Evolutionary conservation across 2,329 filamentous ascomycete species (phyloP).

Genomic region (Apiospora malaysiana): DNA sequence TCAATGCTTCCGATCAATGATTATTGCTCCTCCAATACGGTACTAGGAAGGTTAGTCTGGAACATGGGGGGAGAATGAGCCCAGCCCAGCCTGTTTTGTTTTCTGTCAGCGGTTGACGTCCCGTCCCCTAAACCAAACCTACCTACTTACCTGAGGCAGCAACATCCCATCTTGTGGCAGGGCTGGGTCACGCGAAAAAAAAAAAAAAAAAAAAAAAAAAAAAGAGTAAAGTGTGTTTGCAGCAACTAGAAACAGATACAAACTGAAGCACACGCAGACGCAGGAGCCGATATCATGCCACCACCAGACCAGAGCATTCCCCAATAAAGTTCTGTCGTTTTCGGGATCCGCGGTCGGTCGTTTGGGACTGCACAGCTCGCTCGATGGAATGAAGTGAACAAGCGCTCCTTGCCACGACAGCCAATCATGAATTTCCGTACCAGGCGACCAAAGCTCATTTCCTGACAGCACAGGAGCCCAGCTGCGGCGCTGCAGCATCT

Average conservation of each 20-base stretch:
- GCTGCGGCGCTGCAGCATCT: neutral
- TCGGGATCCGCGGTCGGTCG: constrained; percentile 15
- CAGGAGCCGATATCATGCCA: neutral
- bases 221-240: neutral
- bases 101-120: constrained; percentile 13
- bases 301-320: neutral
- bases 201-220: constrained; percentile 1
- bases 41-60: neutral
- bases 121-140: constrained; percentile 11
- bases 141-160: too few species aligned
- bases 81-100: constrained; percentile 18
- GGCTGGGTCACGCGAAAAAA: neutral
- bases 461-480: neutral
- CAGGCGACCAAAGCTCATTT: neutral
- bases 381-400: neutral
- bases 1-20: neutral
- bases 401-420: neutral
- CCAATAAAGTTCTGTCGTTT: constrained; percentile 16
- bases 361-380: constrained; percentile 5
- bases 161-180: constrained; percentile 10
- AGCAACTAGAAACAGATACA: neutral
- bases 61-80: constrained; percentile 9
- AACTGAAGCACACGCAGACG: neutral
- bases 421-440: neutral
- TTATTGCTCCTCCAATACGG: neutral